These are phyloP conservation scores for Agroathelia rolfsii DNA, from an alignment of 1,284 basidiomycete species.

Conservation along the genomic window DNA sequence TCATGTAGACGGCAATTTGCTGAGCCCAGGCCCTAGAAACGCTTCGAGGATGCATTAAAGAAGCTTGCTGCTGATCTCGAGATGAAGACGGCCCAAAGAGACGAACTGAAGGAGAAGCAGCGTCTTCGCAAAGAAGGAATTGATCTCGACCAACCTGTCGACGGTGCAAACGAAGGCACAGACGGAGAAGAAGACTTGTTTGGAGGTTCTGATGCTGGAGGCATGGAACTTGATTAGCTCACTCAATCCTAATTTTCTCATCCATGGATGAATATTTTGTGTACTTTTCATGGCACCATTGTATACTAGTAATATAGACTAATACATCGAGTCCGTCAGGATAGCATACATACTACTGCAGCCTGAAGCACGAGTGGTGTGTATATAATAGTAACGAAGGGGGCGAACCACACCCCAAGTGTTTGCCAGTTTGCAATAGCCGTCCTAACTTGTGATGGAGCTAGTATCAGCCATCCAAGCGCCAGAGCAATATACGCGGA, in stretches of 20 bases:
- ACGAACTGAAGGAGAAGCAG: slow-evolving; percentile 66
- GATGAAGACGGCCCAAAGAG: slow-evolving; percentile 73
- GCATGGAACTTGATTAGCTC: slow-evolving; percentile 52
- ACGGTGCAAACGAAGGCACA: no score
- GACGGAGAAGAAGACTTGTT: slow-evolving; percentile 32
- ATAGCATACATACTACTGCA: slow-evolving; percentile 37
- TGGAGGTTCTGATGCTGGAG: slow-evolving; percentile 31
- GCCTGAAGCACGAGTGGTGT: slow-evolving; percentile 61
- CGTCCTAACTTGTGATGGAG: slow-evolving; percentile 29
- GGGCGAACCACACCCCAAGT: slow-evolving; percentile 65
- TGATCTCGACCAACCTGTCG: slow-evolving; percentile 32
- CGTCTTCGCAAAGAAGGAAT: slow-evolving; percentile 57
- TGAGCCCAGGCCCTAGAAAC: slow-evolving; percentile 47
- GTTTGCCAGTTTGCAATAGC: slow-evolving; percentile 65
- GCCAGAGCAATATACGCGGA: slow-evolving; percentile 35
- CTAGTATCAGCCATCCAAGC: slow-evolving; percentile 47
- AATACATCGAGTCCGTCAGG: slow-evolving; percentile 3
- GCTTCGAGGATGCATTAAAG: slow-evolving; percentile 87
- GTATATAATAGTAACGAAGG: slow-evolving; percentile 65
- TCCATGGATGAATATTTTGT: not conserved
- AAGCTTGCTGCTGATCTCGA: slow-evolving; percentile 83
- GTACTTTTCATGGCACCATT: slow-evolving; percentile 3
- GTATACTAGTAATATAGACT: slow-evolving; percentile 4
- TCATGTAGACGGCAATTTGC: not conserved
- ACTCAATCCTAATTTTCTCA: slow-evolving; percentile 30